These are phyloP conservation scores for Melaleuca alternifolia DNA, from an alignment of 345 rosid species.

Conservation along the genomic window DNA sequence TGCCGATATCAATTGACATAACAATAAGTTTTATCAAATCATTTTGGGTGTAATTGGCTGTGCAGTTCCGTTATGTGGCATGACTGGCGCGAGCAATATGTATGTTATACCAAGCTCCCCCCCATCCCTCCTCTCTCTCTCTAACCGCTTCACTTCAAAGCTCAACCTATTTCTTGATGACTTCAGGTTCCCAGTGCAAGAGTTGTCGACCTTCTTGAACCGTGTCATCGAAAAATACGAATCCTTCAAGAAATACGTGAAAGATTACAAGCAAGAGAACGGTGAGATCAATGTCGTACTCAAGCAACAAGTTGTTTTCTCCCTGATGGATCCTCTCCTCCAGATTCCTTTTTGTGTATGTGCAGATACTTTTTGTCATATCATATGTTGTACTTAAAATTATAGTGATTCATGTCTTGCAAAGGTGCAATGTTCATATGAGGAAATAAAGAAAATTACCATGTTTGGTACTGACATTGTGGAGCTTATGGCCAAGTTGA, in stretches of 20 bases:
- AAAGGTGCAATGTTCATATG: background rate
- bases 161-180: background rate
- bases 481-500: background rate
- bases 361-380: background rate
- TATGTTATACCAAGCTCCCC: too few species aligned
- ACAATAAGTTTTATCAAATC: background rate
- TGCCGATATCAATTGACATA: background rate
- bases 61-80: background rate
- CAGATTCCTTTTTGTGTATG: background rate
- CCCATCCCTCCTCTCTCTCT: background rate
- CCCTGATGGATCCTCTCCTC: background rate
- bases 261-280: rapidly evolving
- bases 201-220: rapidly evolving
- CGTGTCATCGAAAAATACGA: rapidly evolving
- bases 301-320: background rate
- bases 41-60: background rate
- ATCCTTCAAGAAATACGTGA: rapidly evolving
- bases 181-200: background rate
- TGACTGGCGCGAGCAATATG: background rate
- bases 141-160: background rate
- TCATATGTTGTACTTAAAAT: background rate
- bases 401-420: background rate
- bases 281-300: background rate
- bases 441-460: background rate
- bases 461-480: background rate